Base-by-base conservation (phyloP, 306 rosid genomes). In the Quercus agrifolia region DNA sequence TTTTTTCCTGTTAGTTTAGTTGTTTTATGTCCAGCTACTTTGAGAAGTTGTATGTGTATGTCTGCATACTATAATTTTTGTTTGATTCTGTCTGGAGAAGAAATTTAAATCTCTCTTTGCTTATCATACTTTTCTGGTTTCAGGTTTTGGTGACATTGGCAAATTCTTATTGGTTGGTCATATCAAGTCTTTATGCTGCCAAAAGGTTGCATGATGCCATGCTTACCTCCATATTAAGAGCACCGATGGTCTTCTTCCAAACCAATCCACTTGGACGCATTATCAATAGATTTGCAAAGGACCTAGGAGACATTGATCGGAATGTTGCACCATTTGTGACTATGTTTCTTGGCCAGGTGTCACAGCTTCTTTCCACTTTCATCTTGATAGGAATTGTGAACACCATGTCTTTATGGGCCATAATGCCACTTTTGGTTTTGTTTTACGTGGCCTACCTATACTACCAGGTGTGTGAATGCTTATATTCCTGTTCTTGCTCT, bases 351-450 rank as follows among this genome's bases (percentile, higher is more conserved):
- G 89, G 91, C 70, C 98, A 92, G 85, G 82, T 90, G 57, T 88
- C 88, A 31, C 93, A 87, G 86, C 94, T 92, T 68, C 59, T 92
- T 79, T 94, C 98, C 59, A 94, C 98, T 30, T 94, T 94, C 88
- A 14, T 91, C 88, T 84, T 94, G 88, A 94, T 94, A 77, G 98
- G 97, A 63, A 87, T 94, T 31, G 94, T 94, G 83, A 94, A 97
- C 93, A 94, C 98, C 20, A 82, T 92, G 93, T 94, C 98, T 55
- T 79, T 94, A 77, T 94, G 98, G 98, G 93, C 93, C n/a, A 94
- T 94, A 77, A 76, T 94, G 88, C 98, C 98, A 74, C 91, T 94
- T 75, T 49, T 94, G 89, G 90, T 92, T 71, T 78, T 92, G 85
- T 94, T 94, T 86, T 92, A 92, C 78, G 87, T 56, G 33, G 94